phyloP scores from a whole-genome alignment of 1,139 yeast genomes.

The Suhomyces wounanorum region DNA sequence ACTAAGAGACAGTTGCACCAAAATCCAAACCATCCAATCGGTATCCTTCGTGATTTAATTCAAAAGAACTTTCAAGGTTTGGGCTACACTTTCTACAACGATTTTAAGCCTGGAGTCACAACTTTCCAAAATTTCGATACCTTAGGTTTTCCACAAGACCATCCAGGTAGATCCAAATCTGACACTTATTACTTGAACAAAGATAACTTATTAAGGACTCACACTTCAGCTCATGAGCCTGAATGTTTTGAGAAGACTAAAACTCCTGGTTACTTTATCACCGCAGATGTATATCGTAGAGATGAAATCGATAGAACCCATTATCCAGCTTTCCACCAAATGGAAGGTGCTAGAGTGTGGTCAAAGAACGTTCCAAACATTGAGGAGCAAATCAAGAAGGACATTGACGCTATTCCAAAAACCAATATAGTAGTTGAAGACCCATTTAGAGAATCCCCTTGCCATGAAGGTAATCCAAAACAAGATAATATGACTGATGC shows the following conservation, averaged over 20 bases:
- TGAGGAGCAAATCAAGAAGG: conserved; percentile 49
- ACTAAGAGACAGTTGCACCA: conserved; percentile 76
- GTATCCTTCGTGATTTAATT: conserved; percentile 74
- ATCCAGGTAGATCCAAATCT: conserved; percentile 89
- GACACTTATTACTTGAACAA: conserved; percentile 90
- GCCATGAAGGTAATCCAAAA: conserved; percentile 69
- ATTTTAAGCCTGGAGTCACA: conserved; percentile 82
- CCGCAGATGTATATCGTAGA: conserved; percentile 94
- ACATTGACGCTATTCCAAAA: conserved; percentile 66
- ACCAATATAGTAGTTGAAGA: conserved; percentile 79
- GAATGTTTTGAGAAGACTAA: conserved; percentile 68
- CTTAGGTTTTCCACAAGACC: conserved; percentile 87
- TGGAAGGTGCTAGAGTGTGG: conserved; percentile 97
- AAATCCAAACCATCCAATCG: conserved; percentile 81
- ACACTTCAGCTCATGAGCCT: conserved; percentile 94
- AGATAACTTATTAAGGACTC: conserved; percentile 75
- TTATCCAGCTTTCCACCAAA: conserved; percentile 95
- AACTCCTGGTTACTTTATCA: conserved; percentile 87
- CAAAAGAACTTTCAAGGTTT: conserved; percentile 64
- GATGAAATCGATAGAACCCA: conserved; percentile 96
- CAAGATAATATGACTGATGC: conserved; percentile 71
- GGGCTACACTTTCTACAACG: conserved; percentile 80
- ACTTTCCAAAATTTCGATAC: conserved; percentile 86
- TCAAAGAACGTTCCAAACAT: conserved; percentile 45
- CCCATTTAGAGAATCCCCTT: conserved; percentile 41